phyloP scores from a whole-genome alignment of 495 filamentous ascomycete species.

The Penicillium cataractarum region DNA sequence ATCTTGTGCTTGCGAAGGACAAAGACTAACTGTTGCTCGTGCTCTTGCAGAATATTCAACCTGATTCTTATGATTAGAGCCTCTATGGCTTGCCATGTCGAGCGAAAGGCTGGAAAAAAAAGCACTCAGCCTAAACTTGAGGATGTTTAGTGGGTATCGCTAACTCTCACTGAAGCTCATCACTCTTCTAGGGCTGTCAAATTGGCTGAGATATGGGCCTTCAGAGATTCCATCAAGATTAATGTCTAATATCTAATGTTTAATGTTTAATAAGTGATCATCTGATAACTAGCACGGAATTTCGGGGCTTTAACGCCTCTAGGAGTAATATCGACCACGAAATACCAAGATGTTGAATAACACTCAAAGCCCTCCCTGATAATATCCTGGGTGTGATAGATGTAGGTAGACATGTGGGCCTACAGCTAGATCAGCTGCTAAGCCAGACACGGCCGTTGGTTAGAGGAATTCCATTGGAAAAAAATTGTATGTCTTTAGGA shows the following conservation, averaged over 20 bases:
- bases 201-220: not conserved
- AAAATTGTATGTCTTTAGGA: too few species aligned
- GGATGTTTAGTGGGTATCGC: constrained; percentile 4
- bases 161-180: constrained; percentile 28
- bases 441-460: too few species aligned
- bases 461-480: too few species aligned
- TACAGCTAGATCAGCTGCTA: too few species aligned
- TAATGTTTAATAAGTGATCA: not conserved
- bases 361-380: too few species aligned
- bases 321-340: not conserved
- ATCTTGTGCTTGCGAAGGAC: not conserved
- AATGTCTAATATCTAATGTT: not conserved
- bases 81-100: constrained; percentile 17
- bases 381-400: too few species aligned
- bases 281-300: not conserved
- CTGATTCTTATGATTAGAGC: constrained; percentile 19
- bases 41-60: constrained; percentile 13
- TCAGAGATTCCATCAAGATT: not conserved
- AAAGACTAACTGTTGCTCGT: not conserved
- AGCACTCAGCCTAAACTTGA: not conserved
- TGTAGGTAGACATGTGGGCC: too few species aligned
- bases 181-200: not conserved
- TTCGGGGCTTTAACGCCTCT: not conserved
- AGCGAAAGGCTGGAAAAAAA: constrained; percentile 16
- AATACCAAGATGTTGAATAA: too few species aligned